These are phyloP conservation scores for Erythrophleum fordii DNA, from an alignment of 306 rosid genomes.

Conservation along the genomic window DNA sequence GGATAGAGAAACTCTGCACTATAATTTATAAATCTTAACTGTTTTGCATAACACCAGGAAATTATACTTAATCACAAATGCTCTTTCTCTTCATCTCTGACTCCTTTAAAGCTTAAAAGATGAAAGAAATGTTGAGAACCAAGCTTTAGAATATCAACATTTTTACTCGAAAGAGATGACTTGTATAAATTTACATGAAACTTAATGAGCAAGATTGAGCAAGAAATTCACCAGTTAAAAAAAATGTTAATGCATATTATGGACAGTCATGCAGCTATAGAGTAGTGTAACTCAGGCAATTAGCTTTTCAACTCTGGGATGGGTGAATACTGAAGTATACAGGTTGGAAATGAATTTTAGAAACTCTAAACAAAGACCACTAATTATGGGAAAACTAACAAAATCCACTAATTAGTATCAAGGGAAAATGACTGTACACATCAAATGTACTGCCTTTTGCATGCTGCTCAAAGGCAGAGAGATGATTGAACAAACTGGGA, in stretches of 20 bases:
- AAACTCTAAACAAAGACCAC: neutral
- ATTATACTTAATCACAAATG: neutral
- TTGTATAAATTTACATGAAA: neutral
- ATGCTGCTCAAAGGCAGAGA: neutral
- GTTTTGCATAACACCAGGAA: constrained; percentile 9
- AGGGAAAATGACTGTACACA: neutral
- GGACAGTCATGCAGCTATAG: neutral
- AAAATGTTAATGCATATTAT: neutral
- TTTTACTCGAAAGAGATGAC: constrained; percentile 4
- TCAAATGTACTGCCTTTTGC: neutral
- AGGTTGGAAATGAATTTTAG: neutral
- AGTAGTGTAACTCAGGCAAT: neutral
- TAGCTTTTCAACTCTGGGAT: neutral
- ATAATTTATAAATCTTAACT: neutral
- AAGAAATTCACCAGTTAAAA: neutral
- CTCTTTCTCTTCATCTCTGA: constrained; percentile 1
- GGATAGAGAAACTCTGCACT: constrained; percentile 1
- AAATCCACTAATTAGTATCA: neutral
- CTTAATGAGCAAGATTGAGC: neutral
- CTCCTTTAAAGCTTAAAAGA: neutral
- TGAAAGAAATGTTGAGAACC: neutral
- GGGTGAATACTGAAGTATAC: neutral
- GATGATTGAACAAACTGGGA: neutral
- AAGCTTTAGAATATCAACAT: neutral
- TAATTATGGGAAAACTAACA: neutral